Evolutionary conservation across 1,139 yeast genomes (phyloP).

Genomic region (Sugiyamaella neomexicana): DNA sequence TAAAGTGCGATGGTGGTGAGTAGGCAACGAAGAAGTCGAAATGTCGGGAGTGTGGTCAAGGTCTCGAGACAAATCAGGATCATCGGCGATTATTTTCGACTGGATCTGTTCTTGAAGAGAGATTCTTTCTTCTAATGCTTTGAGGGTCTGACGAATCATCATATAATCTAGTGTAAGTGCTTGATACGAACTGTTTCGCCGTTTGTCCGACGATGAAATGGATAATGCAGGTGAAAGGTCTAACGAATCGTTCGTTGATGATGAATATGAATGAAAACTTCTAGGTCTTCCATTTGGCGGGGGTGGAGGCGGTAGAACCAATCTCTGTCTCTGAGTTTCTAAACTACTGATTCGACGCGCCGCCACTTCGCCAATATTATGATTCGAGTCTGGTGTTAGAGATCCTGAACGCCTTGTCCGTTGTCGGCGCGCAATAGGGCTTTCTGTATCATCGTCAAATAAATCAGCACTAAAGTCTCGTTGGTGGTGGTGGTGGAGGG

Average conservation of each 20-base stretch:
- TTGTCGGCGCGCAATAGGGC: conserved; percentile 23
- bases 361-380: conserved; percentile 15
- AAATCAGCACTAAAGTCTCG: conserved; percentile 10
- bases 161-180: conserved; percentile 28
- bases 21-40: not conserved
- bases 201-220: conserved; percentile 3
- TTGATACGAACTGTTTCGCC: conserved; percentile 10
- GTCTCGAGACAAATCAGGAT: conserved; percentile 8
- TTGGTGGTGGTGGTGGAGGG: not conserved
- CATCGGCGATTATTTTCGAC: conserved; percentile 16
- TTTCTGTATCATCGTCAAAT: conserved; percentile 16
- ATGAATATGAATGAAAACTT: conserved; percentile 13
- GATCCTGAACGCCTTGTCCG: conserved; percentile 14
- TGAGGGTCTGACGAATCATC: conserved; percentile 28
- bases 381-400: conserved; percentile 17
- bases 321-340: conserved; percentile 16
- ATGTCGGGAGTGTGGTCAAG: not conserved
- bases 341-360: conserved; percentile 16
- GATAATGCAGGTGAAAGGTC: conserved; percentile 6
- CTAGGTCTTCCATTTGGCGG: conserved; percentile 13
- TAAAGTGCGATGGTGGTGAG: not conserved
- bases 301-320: not conserved
- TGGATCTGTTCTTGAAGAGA: conserved; percentile 26
- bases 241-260: not conserved
- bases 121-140: conserved; percentile 27